These are phyloP conservation scores for Lentinula detonsa DNA, from an alignment of 768 basidiomycete species.

Conservation along the genomic window DNA sequence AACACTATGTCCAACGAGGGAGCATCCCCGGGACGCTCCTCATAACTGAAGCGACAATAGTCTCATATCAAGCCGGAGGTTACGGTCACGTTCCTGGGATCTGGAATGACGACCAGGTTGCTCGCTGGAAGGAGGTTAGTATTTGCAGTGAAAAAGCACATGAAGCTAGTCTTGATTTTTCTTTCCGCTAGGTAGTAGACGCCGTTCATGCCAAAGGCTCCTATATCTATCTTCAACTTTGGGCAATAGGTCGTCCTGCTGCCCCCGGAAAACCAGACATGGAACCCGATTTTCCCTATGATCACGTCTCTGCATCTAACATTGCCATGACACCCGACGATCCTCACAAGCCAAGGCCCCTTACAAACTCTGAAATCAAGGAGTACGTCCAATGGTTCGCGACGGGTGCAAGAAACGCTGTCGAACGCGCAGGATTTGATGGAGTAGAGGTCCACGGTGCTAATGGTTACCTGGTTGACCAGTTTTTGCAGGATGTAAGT, in stretches of 20 bases:
- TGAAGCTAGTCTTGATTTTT: not conserved
- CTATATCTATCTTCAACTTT: constrained; percentile 42
- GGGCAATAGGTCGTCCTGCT: constrained; percentile 39
- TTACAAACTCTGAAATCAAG: constrained; percentile 33
- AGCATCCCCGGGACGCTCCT: constrained; percentile 26
- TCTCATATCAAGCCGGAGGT: constrained; percentile 19
- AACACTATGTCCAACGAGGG: constrained; percentile 24
- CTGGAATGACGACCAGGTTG: constrained; percentile 13
- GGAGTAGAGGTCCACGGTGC: constrained; percentile 39
- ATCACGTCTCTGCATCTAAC: constrained; percentile 19
- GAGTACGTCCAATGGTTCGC: constrained; percentile 35
- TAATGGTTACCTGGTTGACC: constrained; percentile 34
- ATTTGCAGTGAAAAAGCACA: not conserved
- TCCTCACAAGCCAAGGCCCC: constrained; percentile 17
- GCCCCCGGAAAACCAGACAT: not conserved
- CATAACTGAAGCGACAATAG: constrained; percentile 35
- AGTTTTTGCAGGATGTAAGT: constrained; percentile 36
- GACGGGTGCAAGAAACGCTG: constrained; percentile 36
- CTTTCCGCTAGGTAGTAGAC: constrained; percentile 28
- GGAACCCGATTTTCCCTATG: constrained; percentile 11
- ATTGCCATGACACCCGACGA: constrained; percentile 6
- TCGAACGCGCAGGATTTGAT: constrained; percentile 47
- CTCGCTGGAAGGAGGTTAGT: constrained; percentile 14
- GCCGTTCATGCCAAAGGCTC: constrained; percentile 35
- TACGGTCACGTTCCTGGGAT: constrained; percentile 16